phyloP scores from a whole-genome alignment of 2,329 filamentous ascomycete species.

The Hypoxylon sp. region DNA sequence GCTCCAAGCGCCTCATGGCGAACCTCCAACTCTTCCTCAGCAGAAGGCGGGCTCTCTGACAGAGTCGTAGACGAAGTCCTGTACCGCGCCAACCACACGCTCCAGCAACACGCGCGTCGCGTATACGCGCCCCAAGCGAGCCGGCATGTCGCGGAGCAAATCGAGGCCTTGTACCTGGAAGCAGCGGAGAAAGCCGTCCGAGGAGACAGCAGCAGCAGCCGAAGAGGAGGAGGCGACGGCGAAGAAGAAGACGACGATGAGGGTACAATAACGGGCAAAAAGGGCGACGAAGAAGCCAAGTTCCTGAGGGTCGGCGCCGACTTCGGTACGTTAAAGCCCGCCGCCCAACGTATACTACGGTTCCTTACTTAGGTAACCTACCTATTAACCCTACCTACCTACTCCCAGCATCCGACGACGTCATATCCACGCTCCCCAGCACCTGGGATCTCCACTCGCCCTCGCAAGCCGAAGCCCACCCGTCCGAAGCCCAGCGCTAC shows the following conservation, averaged over 20 bases:
- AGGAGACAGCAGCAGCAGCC: slow-evolving; percentile 57
- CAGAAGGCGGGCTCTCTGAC: slow-evolving; percentile 58
- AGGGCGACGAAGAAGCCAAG: slow-evolving; percentile 49
- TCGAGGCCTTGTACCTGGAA: slow-evolving; percentile 74
- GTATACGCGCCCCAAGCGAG: slow-evolving; percentile 78
- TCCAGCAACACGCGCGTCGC: slow-evolving; percentile 75
- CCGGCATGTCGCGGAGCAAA: slow-evolving; percentile 80
- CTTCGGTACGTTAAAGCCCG: slow-evolving; percentile 43
- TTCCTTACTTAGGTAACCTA: slow-evolving; percentile 6
- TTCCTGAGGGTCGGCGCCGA: slow-evolving; percentile 46
- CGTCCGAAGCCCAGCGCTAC: slow-evolving; percentile 67
- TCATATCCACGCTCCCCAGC: slow-evolving; percentile 63
- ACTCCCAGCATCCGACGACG: slow-evolving; percentile 57
- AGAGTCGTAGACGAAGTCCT: slow-evolving; percentile 70
- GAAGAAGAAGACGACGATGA: slow-evolving; percentile 57
- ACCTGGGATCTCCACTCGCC: slow-evolving; percentile 61
- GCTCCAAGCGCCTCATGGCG: slow-evolving; percentile 69
- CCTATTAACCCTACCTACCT: too few species aligned
- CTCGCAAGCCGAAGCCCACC: slow-evolving; percentile 56
- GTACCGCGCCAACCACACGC: slow-evolving; percentile 70
- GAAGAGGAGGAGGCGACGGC: slow-evolving; percentile 50
- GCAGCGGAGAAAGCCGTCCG: slow-evolving; percentile 57
- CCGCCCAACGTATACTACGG: not conserved
- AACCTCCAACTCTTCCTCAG: slow-evolving; percentile 61
- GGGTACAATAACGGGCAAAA: slow-evolving; percentile 56